Base-by-base conservation (phyloP, 768 basidiomycete species). In the Boletus vermiculosoides region DNA sequence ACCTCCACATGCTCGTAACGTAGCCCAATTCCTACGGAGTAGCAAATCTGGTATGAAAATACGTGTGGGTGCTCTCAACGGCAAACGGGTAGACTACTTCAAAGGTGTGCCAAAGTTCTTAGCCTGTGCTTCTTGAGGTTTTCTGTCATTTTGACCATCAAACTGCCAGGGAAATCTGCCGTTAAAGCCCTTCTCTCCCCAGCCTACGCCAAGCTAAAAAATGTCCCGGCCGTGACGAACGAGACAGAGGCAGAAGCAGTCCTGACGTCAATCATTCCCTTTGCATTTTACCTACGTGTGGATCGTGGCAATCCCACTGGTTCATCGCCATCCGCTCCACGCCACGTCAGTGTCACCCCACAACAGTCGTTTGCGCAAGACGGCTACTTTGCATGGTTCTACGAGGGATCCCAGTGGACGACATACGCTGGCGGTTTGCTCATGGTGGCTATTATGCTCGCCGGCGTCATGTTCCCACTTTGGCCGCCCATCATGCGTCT, bases 401-500 rank as follows among this genome's bases (percentile, higher is more conserved):
- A 94, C 72, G 92, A 94, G 57, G 92, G 93, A 42, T 91, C 92
- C 15, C 94, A 96, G 66, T 87, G 93, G 84, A 91, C 88, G 63
- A 95, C 91, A 8, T 92, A 96, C 68, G 84, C 93, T 11, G 92
- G 94, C 41, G 96, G 92, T 18, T 77, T 90, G 13, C 85, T 85
- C 30, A 94, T 99, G 92, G 94, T 98, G 56, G 83, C 80, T 41
- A 78, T 98, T 69, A 93, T 98, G 80, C 87, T 99, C 42, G 94
- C 90, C 5, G 95, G 92, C 2, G 95, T 98, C 68, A 97, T 99
- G 94, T 99, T 97, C 84, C 97, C 97, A 4, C 81, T 99, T 16
- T 99, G 97, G 97, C 97, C 97, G 2, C 84, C 89, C 48, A 86
- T 85, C 65, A 84, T 99, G 83, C 83, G 96, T 15, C 77, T 95